These are phyloP conservation scores for Glomus cerebriforme DNA, from an alignment of 192 early-diverging fungal genomes.

Conservation along the genomic window DNA sequence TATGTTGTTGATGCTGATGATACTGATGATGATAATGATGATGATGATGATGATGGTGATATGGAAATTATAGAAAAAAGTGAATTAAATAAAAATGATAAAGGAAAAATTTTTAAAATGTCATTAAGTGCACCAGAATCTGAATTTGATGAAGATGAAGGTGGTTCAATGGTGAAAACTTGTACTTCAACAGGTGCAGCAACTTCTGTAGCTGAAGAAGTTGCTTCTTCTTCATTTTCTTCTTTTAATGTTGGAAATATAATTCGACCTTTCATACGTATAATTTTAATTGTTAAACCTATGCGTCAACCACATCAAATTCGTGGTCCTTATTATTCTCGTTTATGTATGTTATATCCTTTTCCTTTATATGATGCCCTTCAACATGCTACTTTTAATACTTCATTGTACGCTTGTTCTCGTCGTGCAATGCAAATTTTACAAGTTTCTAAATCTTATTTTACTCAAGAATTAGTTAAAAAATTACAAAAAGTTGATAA, in stretches of 20 bases:
- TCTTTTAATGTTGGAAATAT: slow-evolving; percentile 2
- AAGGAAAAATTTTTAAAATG: not conserved
- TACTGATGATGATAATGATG: not conserved
- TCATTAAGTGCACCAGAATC: slow-evolving; percentile 10
- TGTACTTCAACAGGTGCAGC: slow-evolving; percentile 28
- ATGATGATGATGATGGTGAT: not conserved
- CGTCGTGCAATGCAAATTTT: slow-evolving; percentile 35
- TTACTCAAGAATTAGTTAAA: slow-evolving; percentile 23
- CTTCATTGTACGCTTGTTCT: slow-evolving; percentile 30
- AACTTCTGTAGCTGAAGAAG: slow-evolving; percentile 23
- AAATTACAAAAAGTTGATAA: slow-evolving; percentile 21
- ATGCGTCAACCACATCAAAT: slow-evolving; percentile 34
- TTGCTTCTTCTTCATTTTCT: not conserved
- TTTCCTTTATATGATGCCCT: slow-evolving; percentile 29
- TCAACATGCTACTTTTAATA: slow-evolving; percentile 33
- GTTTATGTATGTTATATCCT: slow-evolving; percentile 26
- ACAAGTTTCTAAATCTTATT: slow-evolving; percentile 22
- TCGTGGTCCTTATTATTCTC: slow-evolving; percentile 8
- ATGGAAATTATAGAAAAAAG: not conserved
- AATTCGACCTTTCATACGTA: slow-evolving; percentile 29
- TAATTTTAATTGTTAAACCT: slow-evolving; percentile 32
- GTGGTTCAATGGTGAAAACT: slow-evolving; percentile 15
- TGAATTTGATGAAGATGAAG: slow-evolving; percentile 18
- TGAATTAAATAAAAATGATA: not conserved
- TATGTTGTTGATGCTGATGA: not conserved